phyloP scores from a whole-genome alignment of 2,329 filamentous ascomycete genomes.

The Alternaria triticimaculans region DNA sequence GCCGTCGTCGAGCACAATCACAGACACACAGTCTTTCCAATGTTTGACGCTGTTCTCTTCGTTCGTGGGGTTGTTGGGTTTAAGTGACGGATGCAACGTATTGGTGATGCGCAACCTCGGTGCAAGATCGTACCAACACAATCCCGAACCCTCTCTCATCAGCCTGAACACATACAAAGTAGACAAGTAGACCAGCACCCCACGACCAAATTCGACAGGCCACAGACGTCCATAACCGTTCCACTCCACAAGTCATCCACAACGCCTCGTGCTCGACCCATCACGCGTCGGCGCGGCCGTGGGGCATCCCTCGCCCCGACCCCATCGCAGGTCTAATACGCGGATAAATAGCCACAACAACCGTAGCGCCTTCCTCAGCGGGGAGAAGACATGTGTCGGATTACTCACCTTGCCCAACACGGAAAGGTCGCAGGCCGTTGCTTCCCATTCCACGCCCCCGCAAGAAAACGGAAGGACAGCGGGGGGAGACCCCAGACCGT shows the following conservation, averaged over 20 bases:
- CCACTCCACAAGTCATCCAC: conserved; percentile 3
- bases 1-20: not conserved
- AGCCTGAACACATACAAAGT: conserved; percentile 9
- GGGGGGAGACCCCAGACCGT: conserved; percentile 6
- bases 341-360: conserved; percentile 27
- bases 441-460: not conserved
- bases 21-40: not conserved
- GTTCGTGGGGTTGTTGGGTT: not conserved
- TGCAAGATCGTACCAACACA: not conserved
- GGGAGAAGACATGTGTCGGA: conserved; percentile 6
- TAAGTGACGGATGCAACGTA: not conserved
- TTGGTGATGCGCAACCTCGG: not conserved
- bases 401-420: not conserved
- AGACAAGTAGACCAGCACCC: not conserved
- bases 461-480: not conserved
- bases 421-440: not conserved
- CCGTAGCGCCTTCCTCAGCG: conserved; percentile 18
- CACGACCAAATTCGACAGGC: not conserved
- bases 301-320: conserved; percentile 18
- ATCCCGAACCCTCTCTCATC: not conserved
- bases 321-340: conserved; percentile 15
- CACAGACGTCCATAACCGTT: conserved; percentile 2
- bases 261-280: conserved; percentile 3
- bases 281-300: conserved; percentile 14
- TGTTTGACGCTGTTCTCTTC: not conserved